Evolutionary conservation across 345 rosid genomes (phyloP).

Genomic region (Eucalyptus camaldulensis): DNA sequence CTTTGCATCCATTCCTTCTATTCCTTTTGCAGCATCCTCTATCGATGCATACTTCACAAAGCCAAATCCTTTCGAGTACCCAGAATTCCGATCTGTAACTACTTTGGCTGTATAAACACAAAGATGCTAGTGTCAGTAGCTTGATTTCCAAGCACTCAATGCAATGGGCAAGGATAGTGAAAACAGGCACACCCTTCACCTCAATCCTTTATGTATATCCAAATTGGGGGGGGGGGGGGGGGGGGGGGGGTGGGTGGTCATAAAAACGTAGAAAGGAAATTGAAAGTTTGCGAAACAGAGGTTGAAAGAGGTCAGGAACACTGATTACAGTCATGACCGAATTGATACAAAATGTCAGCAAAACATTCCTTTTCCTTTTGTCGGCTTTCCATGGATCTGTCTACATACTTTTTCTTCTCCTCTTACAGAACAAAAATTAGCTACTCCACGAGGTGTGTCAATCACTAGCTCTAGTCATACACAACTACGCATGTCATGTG

Average conservation of each 20-base stretch:
- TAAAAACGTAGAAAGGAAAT: background rate
- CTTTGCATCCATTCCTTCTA: conserved; percentile 43
- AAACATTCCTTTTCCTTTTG: background rate
- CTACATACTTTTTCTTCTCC: background rate
- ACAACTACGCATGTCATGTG: background rate
- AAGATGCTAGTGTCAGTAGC: background rate
- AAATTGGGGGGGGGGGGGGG: background rate
- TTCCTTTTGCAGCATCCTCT: conserved; percentile 36
- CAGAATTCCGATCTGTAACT: conserved; percentile 28
- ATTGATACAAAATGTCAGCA: background rate
- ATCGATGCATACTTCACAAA: conserved; percentile 27
- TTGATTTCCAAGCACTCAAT: background rate
- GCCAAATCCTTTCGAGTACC: conserved; percentile 39
- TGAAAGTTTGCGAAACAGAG: background rate
- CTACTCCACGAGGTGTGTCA: background rate
- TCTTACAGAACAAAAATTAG: background rate
- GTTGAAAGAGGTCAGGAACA: background rate
- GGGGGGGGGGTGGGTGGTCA: no score
- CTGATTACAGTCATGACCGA: background rate
- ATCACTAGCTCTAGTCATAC: background rate
- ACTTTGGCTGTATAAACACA: conserved; percentile 18
- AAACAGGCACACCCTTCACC: background rate
- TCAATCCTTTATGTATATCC: background rate
- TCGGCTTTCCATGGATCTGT: background rate
- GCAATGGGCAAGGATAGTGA: background rate